A percentile compares a stretch with the other conserved stretches of the same genome.
phyloP scores from a whole-genome alignment of 495 filamentous ascomycete genomes.

The Penicillium atrosanguineum region DNA sequence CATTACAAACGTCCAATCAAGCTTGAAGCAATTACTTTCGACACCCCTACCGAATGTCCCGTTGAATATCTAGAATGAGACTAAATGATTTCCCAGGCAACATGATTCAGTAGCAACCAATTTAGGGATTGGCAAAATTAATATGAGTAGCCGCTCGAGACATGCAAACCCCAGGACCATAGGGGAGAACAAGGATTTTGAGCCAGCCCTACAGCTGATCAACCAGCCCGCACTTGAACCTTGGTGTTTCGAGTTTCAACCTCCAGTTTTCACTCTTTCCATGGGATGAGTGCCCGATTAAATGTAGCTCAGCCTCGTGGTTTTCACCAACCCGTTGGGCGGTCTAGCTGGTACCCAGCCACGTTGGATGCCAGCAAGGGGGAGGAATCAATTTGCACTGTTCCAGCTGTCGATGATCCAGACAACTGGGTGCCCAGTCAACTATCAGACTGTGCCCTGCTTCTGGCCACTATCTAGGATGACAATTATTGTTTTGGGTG shows the following conservation, averaged over 20 bases:
- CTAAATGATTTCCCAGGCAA: no score
- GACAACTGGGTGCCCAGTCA: neutral
- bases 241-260: neutral
- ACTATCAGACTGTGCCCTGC: neutral
- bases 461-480: conserved; percentile 1
- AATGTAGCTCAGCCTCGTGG: conserved; percentile 11
- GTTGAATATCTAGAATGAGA: no score
- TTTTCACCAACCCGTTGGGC: conserved; percentile 10
- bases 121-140: no score
- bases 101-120: no score
- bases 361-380: conserved; percentile 22
- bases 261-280: neutral
- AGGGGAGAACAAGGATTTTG: no score
- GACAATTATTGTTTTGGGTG: conserved; percentile 5
- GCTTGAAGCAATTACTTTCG: neutral
- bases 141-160: no score
- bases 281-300: neutral
- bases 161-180: no score
- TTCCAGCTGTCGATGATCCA: neutral
- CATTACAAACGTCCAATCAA: neutral
- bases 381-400: neutral
- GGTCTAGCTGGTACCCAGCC: conserved; percentile 14
- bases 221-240: no score
- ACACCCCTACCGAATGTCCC: no score
- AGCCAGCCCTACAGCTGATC: neutral